Conservation (phyloP, 495 filamentous ascomycete genomes). For the Xylaria bambusicola region DNA sequence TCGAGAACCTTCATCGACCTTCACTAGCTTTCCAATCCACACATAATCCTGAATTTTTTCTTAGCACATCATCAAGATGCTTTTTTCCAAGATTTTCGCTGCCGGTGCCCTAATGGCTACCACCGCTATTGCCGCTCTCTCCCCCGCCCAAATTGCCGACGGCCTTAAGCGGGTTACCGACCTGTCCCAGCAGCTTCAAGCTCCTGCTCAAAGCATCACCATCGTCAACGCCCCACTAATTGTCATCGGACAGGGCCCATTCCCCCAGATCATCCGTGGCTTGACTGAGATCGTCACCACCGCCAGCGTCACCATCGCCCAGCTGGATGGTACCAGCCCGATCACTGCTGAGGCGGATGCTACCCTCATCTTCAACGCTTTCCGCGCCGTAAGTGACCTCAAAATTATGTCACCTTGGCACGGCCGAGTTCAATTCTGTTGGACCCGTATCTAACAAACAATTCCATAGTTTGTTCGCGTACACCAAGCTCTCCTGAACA, state of each 20-base stretch:
- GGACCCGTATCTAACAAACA: not conserved
- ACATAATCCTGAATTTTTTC: not conserved
- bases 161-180: constrained; percentile 22
- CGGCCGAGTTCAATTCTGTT: not conserved
- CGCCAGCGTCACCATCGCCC: constrained; percentile 7
- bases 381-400: constrained; percentile 18
- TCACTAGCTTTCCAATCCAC: not conserved
- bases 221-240: constrained; percentile 27
- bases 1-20: not conserved
- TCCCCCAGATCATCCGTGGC: constrained; percentile 22
- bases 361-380: constrained; percentile 14
- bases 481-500: constrained; percentile 32
- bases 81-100: constrained; percentile 23
- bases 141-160: constrained; percentile 9
- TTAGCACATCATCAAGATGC: constrained; percentile 23
- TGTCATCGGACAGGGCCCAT: constrained; percentile 26
- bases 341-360: constrained; percentile 18
- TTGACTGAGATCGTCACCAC: constrained; percentile 27
- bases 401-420: no score
- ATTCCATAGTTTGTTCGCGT: constrained; percentile 24
- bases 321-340: constrained; percentile 1
- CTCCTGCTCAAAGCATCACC: constrained; percentile 22
- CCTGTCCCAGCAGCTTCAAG: constrained; percentile 18
- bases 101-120: constrained; percentile 15
- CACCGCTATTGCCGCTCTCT: constrained; percentile 18